Evolutionary conservation across 495 filamentous ascomycete genomes (phyloP), one percentile per base, ranked within the genome.

Genomic region (Zalerion maritima): DNA sequence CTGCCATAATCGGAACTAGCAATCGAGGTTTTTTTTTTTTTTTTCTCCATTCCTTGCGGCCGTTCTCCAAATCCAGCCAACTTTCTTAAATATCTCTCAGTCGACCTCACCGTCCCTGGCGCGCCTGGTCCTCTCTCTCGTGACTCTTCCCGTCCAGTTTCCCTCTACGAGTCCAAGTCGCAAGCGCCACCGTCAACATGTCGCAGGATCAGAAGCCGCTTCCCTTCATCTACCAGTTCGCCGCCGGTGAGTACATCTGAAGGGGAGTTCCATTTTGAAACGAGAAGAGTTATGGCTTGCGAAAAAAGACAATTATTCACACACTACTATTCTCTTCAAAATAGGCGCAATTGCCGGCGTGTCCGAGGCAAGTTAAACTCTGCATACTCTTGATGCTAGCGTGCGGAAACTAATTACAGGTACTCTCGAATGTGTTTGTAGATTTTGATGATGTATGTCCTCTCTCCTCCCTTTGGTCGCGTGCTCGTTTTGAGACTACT

Each of bases 291-390:
- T 4, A 18, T 43, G 5, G 40, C 49, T 42, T 36, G 45, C 32
- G 14, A 26, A 13, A 3, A 10, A 20, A 6, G 4, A 4, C 12
- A 21, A 26, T 22, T n/a, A 16, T 12, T n/a, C 34, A 28, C 24
- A 39, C 34, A 26, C 37, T 29, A 40, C 29, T 10, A 10, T 20
- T n/a, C 5, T 11, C 25, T 18, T 21, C 31, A n/a, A n/a, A n/a
- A n/a, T n/a, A 73, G 72, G 72, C 45, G 84, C 85, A 37, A 73
- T 93, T 42, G 84, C 84, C 43, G 84, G 84, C 64, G 82, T 93
- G 28, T 89, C 81, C 38, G 84, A 93, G 69, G 82, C 81, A 59
- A 62, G 77, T 50, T 16, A 32, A 21, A 12, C 28, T 10, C 20
- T 18, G 34, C 29, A n/a, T n/a, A n/a, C n/a, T n/a, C n/a, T n/a